Percentiles rank a stretch among this genome's conserved stretches.
phyloP scores from a whole-genome alignment of 805 yeast species.

The Ogataea trehalophila region DNA sequence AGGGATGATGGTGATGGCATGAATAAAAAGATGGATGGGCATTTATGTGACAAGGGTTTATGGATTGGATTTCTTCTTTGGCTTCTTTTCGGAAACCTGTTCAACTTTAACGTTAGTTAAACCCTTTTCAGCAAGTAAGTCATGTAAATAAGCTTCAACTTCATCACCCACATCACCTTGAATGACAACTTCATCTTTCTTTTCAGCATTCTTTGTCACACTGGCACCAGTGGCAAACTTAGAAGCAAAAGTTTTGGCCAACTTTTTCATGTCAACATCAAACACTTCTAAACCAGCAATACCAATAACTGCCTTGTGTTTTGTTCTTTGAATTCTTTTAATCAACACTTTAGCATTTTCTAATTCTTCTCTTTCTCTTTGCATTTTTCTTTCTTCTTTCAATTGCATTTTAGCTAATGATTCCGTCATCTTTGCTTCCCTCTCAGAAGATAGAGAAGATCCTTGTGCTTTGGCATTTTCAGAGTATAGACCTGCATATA shows the following conservation, averaged over 20 bases:
- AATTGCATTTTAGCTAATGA: constrained; percentile 81
- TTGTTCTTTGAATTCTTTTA: constrained; percentile 85
- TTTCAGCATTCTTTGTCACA: constrained; percentile 83
- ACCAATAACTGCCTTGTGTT: constrained; percentile 81
- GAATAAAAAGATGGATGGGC: background rate
- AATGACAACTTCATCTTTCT: constrained; percentile 80
- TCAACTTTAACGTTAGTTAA: constrained; percentile 84
- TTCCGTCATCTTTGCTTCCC: constrained; percentile 75
- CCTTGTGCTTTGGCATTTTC: constrained; percentile 46
- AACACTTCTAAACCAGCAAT: constrained; percentile 85
- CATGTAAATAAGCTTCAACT: constrained; percentile 70
- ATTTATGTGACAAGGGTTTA: background rate
- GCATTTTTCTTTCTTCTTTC: constrained; percentile 80
- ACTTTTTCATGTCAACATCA: constrained; percentile 82
- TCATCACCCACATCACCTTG: constrained; percentile 96
- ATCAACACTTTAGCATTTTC: constrained; percentile 75
- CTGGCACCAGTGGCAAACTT: constrained; percentile 96
- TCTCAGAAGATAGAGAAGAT: constrained; percentile 62
- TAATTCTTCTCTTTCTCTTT: constrained; percentile 75
- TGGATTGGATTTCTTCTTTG: constrained; percentile 44
- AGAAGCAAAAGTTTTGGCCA: constrained; percentile 87
- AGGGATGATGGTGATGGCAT: background rate
- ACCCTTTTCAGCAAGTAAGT: constrained; percentile 75
- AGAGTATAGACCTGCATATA: constrained; percentile 57
- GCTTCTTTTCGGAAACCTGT: constrained; percentile 75